phyloP scores from a whole-genome alignment of 78 protist genomes.

The Planoprotostelium fungivorum region DNA sequence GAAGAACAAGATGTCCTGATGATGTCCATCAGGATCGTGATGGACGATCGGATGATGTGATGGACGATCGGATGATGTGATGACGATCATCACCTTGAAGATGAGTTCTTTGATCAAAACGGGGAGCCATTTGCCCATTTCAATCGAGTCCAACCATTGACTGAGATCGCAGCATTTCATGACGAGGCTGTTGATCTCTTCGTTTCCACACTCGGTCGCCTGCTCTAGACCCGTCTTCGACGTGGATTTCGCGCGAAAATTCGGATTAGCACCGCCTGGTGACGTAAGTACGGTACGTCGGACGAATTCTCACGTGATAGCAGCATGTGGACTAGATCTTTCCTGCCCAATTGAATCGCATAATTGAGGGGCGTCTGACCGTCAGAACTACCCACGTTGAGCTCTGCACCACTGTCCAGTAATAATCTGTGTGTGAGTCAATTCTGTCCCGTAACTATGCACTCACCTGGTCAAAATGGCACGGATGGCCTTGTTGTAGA shows the following conservation, averaged over 20 bases:
- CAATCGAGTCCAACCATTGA: neutral
- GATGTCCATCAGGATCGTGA: no score
- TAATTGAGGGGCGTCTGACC: slow-evolving; percentile 65
- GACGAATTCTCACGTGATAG: no score
- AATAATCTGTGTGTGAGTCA: slow-evolving; percentile 6
- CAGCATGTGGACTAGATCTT: slow-evolving; percentile 42
- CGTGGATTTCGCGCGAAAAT: neutral
- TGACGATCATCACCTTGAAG: neutral
- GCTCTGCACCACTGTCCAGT: slow-evolving; percentile 53
- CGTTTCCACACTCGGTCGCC: neutral
- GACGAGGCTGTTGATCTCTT: neutral
- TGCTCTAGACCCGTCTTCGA: neutral
- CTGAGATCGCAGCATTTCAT: neutral
- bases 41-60: no score
- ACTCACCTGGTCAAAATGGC: slow-evolving; percentile 14
- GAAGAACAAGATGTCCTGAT: neutral
- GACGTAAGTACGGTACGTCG: no score
- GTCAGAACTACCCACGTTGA: slow-evolving; percentile 35
- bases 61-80: no score
- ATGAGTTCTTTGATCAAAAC: neutral
- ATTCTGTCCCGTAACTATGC: neutral
- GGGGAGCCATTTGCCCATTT: neutral
- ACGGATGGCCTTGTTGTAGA: slow-evolving; percentile 51
- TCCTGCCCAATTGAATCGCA: slow-evolving; percentile 58
- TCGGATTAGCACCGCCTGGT: neutral